Evolutionary conservation across 345 rosid genomes (phyloP), one percentile per base, ranked within the genome.

Genomic region (Conringia planisiliqua): DNA sequence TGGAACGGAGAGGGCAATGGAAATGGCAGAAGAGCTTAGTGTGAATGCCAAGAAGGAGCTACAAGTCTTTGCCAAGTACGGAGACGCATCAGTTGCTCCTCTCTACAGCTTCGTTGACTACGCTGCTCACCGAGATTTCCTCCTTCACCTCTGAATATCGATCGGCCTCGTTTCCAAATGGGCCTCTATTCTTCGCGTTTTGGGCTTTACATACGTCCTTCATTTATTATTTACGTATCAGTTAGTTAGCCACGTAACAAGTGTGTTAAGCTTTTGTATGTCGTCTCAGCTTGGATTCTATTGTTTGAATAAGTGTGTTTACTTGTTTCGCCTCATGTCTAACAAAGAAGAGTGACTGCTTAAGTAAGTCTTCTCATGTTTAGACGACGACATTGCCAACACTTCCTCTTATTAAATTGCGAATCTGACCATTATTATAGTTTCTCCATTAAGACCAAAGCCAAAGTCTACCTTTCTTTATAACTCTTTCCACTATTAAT

Each of bases 71-170:
- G 75, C 82, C 66, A 89, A 88, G 79, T 90, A 87, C 4, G 92
- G 90, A 7, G 88, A 84, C 5, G 88, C 85, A 5, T 26, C 75
- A 0, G 84, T 90, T 9, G 33, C 76, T 61, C 97, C 99, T 26
- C 89, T 95, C n/a, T 82, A 86, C 75, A 84, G 91, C 82, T 95
- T 92, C 79, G 85, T 90, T 54, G 96, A 95, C 76, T 92, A 85
- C 79, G 98, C 99, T 35, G 87, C 83, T 10, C 78, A 87, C 17
- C 81, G 83, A 78, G 74, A 85, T 44, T 95, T 95, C 72, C 66
- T 69, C 4, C 62, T 61, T 30, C 62, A 33, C 2, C 1, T 67
- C 78, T 59, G 50, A 47, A 8, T 57, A 32, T 33, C 14, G 14
- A 22, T 54, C 69, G 78, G 68, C 78, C 56, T 66, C 12, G 1